phyloP scores from a whole-genome alignment of 306 rosid genomes.

The Cicer pinnatifidum region DNA sequence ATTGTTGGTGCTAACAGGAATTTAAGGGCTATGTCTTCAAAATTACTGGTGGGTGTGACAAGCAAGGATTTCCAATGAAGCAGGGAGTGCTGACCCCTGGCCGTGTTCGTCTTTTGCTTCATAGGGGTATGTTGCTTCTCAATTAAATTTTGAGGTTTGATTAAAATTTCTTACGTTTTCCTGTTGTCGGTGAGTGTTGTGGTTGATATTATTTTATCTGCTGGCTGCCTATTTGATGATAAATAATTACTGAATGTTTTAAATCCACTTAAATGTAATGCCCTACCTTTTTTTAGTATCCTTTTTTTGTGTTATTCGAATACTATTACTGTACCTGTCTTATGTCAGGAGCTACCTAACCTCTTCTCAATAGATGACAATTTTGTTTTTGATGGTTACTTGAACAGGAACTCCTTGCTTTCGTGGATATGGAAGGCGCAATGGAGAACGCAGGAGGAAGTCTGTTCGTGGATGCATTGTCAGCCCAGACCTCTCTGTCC shows the following conservation, averaged over 20 bases:
- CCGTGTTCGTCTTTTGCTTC: slow-evolving; percentile 54
- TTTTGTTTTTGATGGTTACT: neutral
- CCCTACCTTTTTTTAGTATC: neutral
- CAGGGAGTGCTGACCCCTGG: slow-evolving; percentile 61
- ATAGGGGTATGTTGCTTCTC: slow-evolving; percentile 39
- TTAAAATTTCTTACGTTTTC: neutral
- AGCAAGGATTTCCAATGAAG: slow-evolving; percentile 59
- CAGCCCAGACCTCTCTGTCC: slow-evolving; percentile 56
- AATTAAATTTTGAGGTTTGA: neutral
- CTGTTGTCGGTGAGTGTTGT: neutral
- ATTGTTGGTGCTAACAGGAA: slow-evolving; percentile 37
- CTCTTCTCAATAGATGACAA: neutral
- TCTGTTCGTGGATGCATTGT: slow-evolving; percentile 57
- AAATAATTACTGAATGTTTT: neutral
- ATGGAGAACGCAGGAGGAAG: slow-evolving; percentile 58
- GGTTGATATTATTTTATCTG: neutral
- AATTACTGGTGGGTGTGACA: slow-evolving; percentile 58
- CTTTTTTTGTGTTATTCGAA: neutral
- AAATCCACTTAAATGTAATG: neutral
- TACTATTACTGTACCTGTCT: neutral
- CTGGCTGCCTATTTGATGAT: neutral
- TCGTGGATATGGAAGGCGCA: slow-evolving; percentile 55
- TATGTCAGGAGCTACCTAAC: neutral
- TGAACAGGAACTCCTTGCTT: slow-evolving; percentile 53
- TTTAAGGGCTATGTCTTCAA: slow-evolving; percentile 54